Conservation (phyloP, 73 alveolate species). For the Paramecium octaurelia region DNA sequence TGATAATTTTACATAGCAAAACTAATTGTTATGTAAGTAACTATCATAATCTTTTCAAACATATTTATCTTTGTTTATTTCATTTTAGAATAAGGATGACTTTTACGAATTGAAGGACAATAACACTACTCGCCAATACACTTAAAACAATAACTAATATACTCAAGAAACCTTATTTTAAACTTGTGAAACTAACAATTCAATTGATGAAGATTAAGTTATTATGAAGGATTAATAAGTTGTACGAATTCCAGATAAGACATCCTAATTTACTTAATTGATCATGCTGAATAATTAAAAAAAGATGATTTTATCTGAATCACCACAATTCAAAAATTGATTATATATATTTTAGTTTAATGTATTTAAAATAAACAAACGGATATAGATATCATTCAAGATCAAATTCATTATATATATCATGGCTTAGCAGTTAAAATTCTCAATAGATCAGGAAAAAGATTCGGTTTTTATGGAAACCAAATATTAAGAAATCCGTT, state of each 20-base stretch:
- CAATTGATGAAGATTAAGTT: constrained; percentile 48
- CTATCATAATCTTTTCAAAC: constrained; percentile 1
- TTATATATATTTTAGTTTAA: constrained; percentile 24
- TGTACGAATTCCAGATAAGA: constrained; percentile 13
- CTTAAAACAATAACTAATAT: background rate
- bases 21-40: background rate
- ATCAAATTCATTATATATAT: background rate
- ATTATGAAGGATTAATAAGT: background rate
- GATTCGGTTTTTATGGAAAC: background rate
- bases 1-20: background rate
- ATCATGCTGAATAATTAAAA: background rate
- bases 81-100: constrained; percentile 35
- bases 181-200: constrained; percentile 45
- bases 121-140: background rate
- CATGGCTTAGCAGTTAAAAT: background rate
- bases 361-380: background rate
- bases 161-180: background rate
- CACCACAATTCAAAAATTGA: constrained; percentile 45
- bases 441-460: background rate
- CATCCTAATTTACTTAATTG: constrained; percentile 23
- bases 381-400: background rate
- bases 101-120: background rate
- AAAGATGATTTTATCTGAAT: background rate
- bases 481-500: constrained; percentile 7
- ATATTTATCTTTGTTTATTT: background rate